Conservation (phyloP, 345 rosid species). For the Rhizophora apiculata region DNA sequence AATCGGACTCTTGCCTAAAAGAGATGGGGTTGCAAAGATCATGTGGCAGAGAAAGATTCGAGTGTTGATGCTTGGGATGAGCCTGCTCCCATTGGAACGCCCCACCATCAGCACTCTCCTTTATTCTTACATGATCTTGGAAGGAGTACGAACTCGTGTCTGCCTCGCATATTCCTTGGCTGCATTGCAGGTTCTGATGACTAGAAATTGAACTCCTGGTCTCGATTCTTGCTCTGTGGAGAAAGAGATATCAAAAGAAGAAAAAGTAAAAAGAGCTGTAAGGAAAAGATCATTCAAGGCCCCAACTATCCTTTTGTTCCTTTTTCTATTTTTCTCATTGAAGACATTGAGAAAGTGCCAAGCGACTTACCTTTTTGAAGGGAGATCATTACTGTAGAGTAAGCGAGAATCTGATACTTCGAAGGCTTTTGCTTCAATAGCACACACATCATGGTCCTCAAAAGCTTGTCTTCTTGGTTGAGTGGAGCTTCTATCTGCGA, state of each 20-base stretch:
- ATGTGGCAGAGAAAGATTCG: constrained; percentile 21
- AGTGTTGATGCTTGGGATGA: constrained; percentile 15
- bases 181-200: constrained; percentile 43
- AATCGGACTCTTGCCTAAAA: constrained; percentile 32
- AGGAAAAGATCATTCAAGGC: constrained; percentile 28
- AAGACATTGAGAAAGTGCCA: constrained; percentile 15
- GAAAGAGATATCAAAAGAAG: constrained; percentile 19
- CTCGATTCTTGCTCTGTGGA: constrained; percentile 44
- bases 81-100: constrained; percentile 41
- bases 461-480: constrained; percentile 39
- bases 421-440: constrained; percentile 32
- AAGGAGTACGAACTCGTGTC: constrained; percentile 30
- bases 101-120: constrained; percentile 30
- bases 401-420: constrained; percentile 47
- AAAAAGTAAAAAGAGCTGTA: constrained; percentile 16
- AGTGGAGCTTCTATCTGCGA: constrained; percentile 32
- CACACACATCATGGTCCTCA: constrained; percentile 32
- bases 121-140: constrained; percentile 38
- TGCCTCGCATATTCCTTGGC: constrained; percentile 41
- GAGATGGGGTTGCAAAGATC: constrained; percentile 20
- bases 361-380: constrained; percentile 44
- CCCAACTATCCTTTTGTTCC: constrained; percentile 29
- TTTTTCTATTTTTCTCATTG: constrained; percentile 1
- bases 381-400: constrained; percentile 15
- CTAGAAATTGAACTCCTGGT: constrained; percentile 44